phyloP scores from a whole-genome alignment of 164 flowering plant genomes.

The Cinnamomum micranthum region DNA sequence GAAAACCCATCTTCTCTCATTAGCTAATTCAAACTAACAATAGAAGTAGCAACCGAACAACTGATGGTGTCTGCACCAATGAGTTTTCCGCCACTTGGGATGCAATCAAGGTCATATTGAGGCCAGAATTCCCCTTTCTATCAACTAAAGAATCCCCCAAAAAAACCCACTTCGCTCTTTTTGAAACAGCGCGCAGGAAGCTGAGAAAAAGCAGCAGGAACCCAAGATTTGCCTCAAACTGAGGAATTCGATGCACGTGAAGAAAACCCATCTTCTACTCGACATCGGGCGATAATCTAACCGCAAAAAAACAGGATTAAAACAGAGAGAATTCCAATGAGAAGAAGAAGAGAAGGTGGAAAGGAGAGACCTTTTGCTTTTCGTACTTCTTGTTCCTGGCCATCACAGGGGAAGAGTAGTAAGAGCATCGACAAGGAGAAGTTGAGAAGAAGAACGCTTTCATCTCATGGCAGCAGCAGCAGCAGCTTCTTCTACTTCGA shows the following conservation, averaged over 20 bases:
- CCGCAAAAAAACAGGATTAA: background rate
- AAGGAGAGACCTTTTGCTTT: conserved; percentile 12
- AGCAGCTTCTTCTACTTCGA: background rate
- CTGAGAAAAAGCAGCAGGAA: background rate
- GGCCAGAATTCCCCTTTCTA: too few relatives aligned
- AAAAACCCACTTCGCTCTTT: background rate
- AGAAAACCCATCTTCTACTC: background rate
- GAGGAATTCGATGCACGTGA: background rate
- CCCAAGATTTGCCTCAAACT: background rate
- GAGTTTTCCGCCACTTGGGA: too few relatives aligned
- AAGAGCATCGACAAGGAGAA: background rate
- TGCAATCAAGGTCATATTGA: too few relatives aligned
- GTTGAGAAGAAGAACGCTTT: conserved; percentile 6
- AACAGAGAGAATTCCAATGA: background rate
- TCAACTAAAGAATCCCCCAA: too few relatives aligned
- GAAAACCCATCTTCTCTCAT: background rate
- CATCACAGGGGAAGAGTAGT: conserved; percentile 9
- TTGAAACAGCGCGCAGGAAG: background rate
- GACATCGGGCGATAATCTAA: background rate
- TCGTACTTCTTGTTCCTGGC: conserved; percentile 21
- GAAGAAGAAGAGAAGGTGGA: background rate
- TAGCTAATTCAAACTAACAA: too few relatives aligned
- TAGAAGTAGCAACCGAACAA: too few relatives aligned
- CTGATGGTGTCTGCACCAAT: too few relatives aligned
- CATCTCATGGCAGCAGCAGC: conserved; percentile 6